Evolutionary conservation across 331 rosid species (phyloP).

Genomic region (Acacia pycnantha): DNA sequence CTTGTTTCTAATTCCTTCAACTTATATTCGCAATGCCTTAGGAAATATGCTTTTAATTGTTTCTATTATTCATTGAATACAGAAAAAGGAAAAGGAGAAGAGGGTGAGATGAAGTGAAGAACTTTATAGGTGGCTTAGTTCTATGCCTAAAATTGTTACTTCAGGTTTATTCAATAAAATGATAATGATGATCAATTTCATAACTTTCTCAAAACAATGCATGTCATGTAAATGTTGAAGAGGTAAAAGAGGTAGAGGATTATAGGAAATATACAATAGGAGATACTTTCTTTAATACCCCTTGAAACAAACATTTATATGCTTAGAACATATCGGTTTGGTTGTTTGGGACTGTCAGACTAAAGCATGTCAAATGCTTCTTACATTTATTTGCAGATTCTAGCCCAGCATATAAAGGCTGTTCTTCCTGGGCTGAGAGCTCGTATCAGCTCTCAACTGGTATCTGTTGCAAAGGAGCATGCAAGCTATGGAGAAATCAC

Average conservation of each 20-base stretch:
- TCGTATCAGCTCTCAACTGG: conserved; percentile 78
- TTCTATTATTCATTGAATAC: not conserved
- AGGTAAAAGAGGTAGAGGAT: not conserved
- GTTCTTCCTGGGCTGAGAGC: conserved; percentile 90
- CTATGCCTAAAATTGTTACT: not conserved
- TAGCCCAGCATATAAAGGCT: conserved; percentile 84
- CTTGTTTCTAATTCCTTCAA: conserved; percentile 2
- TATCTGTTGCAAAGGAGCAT: conserved; percentile 93
- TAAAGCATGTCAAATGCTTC: conserved; percentile 24
- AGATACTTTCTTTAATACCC: not conserved
- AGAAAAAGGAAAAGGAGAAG: not conserved
- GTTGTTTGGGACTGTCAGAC: conserved; percentile 6
- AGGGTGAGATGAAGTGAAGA: conserved; percentile 22
- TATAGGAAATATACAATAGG: not conserved
- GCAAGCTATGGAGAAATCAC: conserved; percentile 94
- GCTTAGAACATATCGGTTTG: not conserved
- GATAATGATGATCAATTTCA: not conserved
- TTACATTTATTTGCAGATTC: conserved; percentile 64
- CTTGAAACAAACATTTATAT: not conserved
- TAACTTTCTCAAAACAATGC: not conserved
- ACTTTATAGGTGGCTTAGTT: not conserved
- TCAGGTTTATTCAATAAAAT: not conserved
- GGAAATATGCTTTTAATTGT: conserved; percentile 8
- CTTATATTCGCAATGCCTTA: not conserved
- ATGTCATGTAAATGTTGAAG: not conserved